Percentiles rank a stretch among this genome's conserved stretches.
Conservation (phyloP, 768 basidiomycete species). For the Kwoniella shandongensis region DNA sequence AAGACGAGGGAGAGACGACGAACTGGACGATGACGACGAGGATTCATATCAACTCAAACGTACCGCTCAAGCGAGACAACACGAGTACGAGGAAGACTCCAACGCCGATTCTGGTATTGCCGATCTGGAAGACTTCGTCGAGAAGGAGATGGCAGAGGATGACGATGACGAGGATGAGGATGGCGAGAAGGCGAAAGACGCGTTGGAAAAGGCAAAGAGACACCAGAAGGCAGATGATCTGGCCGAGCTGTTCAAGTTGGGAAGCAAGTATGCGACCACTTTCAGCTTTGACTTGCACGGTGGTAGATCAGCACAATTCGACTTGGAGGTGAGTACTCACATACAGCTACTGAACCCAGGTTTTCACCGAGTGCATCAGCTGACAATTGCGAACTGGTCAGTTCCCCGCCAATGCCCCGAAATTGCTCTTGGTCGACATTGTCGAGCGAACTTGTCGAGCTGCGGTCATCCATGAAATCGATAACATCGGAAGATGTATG, state of each 20-base stretch:
- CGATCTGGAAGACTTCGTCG: slow-evolving; percentile 46
- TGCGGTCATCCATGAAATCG: slow-evolving; percentile 84
- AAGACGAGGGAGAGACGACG: slow-evolving; percentile 57
- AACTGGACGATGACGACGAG: slow-evolving; percentile 60
- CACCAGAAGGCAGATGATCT: slow-evolving; percentile 43
- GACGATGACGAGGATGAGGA: slow-evolving; percentile 58
- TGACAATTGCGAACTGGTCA: slow-evolving; percentile 52
- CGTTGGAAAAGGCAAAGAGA: slow-evolving; percentile 58
- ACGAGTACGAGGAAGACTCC: slow-evolving; percentile 62
- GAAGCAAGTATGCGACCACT: slow-evolving; percentile 66
- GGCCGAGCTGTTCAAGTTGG: slow-evolving; percentile 55
- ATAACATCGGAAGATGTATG: slow-evolving; percentile 76
- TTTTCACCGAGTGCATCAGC: neutral
- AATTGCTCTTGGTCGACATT: slow-evolving; percentile 88
- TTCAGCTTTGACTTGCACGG: slow-evolving; percentile 64
- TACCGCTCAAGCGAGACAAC: slow-evolving; percentile 55
- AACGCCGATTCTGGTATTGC: slow-evolving; percentile 53
- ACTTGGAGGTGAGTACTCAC: slow-evolving; percentile 68
- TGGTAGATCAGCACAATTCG: slow-evolving; percentile 66
- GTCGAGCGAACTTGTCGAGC: slow-evolving; percentile 81
- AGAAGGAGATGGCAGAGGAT: slow-evolving; percentile 39
- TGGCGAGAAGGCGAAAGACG: slow-evolving; percentile 73
- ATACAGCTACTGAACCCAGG: neutral
- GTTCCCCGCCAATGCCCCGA: slow-evolving; percentile 86
- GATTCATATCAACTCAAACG: slow-evolving; percentile 58